Evolutionary conservation across 116 monocot species (phyloP).

Genomic region (Zostera marina): DNA sequence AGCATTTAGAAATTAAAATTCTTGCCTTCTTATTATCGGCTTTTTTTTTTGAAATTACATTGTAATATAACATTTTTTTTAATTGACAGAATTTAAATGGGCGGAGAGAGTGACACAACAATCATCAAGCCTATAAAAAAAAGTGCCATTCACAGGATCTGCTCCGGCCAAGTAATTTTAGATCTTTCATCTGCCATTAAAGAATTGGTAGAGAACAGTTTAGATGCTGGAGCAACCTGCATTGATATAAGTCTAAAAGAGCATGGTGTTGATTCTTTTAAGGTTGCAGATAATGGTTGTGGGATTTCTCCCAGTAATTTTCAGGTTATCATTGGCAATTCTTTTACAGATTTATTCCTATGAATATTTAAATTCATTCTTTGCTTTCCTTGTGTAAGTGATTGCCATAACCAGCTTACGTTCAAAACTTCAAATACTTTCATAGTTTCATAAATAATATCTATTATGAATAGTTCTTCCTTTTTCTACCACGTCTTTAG

Average conservation of each 20-base stretch:
- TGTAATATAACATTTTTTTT: no score
- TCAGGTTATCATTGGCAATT: slow-evolving; percentile 31
- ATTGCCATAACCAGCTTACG: neutral
- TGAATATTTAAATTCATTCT: neutral
- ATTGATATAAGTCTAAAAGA: slow-evolving; percentile 78
- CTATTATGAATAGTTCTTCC: no score
- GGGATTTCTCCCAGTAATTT: slow-evolving; percentile 83
- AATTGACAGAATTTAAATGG: neutral
- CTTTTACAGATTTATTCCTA: neutral
- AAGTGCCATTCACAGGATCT: slow-evolving; percentile 63
- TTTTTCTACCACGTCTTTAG: no score
- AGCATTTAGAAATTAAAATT: no score
- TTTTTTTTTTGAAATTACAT: no score
- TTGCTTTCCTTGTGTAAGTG: neutral
- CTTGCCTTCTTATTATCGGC: no score
- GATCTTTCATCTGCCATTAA: slow-evolving; percentile 92
- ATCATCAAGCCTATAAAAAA: slow-evolving; percentile 65
- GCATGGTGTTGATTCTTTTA: slow-evolving; percentile 71
- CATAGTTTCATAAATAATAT: no score
- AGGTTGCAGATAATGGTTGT: slow-evolving; percentile 85
- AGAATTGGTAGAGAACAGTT: slow-evolving; percentile 91
- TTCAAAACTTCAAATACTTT: neutral
- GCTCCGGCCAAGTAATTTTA: slow-evolving; percentile 94
- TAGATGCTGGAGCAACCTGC: slow-evolving; percentile 78
- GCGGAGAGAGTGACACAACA: slow-evolving; percentile 16